Conservation (phyloP, 805 yeast species). For the Pichia eremophila region DNA sequence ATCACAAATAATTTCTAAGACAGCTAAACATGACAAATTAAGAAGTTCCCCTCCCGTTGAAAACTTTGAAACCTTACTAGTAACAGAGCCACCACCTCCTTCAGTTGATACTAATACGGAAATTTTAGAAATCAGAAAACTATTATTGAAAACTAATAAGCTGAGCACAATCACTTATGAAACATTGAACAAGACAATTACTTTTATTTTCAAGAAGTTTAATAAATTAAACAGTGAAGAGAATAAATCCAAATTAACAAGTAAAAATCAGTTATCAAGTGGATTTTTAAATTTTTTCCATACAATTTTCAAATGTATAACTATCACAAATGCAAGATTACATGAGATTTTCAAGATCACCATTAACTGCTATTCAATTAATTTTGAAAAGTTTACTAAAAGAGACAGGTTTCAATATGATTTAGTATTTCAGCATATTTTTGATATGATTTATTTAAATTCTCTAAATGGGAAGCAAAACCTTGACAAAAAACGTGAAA, state of each 20-base stretch:
- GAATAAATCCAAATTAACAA: background rate
- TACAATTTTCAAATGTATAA: conserved; percentile 1
- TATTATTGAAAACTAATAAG: background rate
- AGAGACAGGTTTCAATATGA: conserved; percentile 2
- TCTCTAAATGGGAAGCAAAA: background rate
- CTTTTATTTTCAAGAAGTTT: background rate
- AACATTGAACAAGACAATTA: background rate
- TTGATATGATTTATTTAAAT: conserved; percentile 7
- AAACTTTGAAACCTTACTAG: no score
- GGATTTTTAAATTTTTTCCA: background rate
- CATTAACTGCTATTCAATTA: conserved; percentile 9
- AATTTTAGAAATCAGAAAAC: background rate
- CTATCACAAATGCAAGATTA: background rate
- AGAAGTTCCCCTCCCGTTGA: no score
- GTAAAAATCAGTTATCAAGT: conserved; percentile 1
- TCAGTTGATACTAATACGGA: background rate
- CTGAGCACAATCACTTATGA: background rate
- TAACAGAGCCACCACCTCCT: background rate
- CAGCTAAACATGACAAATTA: no score
- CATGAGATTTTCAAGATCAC: conserved; percentile 7
- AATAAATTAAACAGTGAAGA: background rate
- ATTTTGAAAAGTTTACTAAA: conserved; percentile 6
- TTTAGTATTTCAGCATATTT: conserved; percentile 6
- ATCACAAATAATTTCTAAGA: no score
- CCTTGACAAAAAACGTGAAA: background rate